Evolutionary conservation across 2,329 filamentous ascomycete species (phyloP).

Genomic region (Teratosphaeria gauchensis): DNA sequence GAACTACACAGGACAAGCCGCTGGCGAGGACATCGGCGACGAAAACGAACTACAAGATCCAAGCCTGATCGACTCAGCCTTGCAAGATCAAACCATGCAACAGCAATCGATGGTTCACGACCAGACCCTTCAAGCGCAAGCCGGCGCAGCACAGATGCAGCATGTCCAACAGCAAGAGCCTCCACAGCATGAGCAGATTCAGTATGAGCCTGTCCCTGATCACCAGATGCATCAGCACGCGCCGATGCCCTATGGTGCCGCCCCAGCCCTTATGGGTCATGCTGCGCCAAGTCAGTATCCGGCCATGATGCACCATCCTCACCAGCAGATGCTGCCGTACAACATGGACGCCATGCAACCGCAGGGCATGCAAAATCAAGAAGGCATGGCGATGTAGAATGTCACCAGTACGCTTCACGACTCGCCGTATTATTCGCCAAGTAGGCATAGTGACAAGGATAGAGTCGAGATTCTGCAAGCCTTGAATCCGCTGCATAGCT

Average conservation of each 20-base stretch:
- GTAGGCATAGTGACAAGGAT: background rate
- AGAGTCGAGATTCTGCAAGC: background rate
- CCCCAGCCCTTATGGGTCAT: slow-evolving; percentile 1
- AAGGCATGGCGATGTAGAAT: slow-evolving; percentile 1
- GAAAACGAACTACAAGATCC: slow-evolving; percentile 13
- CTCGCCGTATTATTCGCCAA: background rate
- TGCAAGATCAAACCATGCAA: background rate
- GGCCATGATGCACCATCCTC: slow-evolving; percentile 14
- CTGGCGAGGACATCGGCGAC: slow-evolving; percentile 18
- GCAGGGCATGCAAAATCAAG: slow-evolving; percentile 2
- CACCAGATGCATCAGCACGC: slow-evolving; percentile 4
- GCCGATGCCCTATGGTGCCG: slow-evolving; percentile 14
- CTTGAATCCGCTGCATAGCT: background rate
- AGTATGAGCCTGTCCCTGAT: slow-evolving; percentile 17
- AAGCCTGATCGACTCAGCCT: background rate
- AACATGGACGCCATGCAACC: slow-evolving; percentile 10
- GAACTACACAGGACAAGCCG: slow-evolving; percentile 24
- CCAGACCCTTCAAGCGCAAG: background rate
- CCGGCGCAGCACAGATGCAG: background rate
- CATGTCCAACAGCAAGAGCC: background rate
- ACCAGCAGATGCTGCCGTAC: slow-evolving; percentile 18
- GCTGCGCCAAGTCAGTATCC: slow-evolving; percentile 15
- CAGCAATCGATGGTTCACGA: background rate
- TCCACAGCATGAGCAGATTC: slow-evolving; percentile 14
- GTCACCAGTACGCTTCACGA: background rate